phyloP scores from a whole-genome alignment of 1,284 basidiomycete genomes.

The Leccinum ponderosum region DNA sequence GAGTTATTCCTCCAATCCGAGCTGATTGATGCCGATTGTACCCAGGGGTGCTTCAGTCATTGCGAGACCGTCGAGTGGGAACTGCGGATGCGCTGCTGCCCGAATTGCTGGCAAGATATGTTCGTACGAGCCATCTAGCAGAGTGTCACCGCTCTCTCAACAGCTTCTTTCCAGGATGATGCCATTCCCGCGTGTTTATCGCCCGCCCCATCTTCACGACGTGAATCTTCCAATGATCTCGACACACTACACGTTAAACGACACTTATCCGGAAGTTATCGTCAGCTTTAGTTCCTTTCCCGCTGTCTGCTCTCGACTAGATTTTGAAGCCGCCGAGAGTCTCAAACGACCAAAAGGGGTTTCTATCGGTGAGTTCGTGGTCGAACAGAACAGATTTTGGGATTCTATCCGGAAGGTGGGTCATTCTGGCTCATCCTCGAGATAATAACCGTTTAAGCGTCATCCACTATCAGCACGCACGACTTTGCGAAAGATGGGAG shows the following conservation, averaged over 20 bases:
- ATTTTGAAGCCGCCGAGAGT: no score
- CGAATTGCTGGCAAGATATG: constrained; percentile 29
- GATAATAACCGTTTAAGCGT: background rate
- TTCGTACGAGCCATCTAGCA: background rate
- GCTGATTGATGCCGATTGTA: background rate
- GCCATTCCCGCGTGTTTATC: no score
- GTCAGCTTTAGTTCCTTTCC: no score
- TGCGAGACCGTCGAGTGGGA: constrained; percentile 38
- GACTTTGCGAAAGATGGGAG: background rate
- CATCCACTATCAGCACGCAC: constrained; percentile 5
- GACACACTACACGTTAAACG: background rate
- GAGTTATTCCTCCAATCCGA: constrained; percentile 11
- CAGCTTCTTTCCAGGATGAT: constrained; percentile 9
- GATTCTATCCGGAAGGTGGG: background rate
- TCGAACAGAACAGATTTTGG: no score
- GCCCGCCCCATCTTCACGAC: background rate
- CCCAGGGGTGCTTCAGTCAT: constrained; percentile 34
- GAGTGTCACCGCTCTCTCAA: background rate
- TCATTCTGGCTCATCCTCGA: background rate
- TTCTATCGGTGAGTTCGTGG: no score
- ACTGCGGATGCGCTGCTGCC: constrained; percentile 40
- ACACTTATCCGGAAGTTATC: accelerated
- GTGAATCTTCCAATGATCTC: background rate
- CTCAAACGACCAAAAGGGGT: no score
- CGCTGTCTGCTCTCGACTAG: no score